Conservation (phyloP, 768 basidiomycete species). For the Tulasnella sp. region DNA sequence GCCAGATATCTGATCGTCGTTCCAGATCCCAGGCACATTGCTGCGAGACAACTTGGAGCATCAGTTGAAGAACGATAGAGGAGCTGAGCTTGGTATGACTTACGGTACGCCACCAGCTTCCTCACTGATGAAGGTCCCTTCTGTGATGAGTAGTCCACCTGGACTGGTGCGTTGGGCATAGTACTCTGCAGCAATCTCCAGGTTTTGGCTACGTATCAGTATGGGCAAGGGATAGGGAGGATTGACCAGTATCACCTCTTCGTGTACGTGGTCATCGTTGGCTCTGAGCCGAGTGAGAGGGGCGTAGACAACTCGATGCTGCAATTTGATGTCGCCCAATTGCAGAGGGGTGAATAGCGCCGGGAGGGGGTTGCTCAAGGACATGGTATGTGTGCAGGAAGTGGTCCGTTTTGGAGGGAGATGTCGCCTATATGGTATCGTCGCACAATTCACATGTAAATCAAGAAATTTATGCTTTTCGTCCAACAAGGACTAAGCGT, state of each 20-base stretch:
- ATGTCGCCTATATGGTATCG: too few relatives aligned
- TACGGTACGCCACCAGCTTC: conserved; percentile 14
- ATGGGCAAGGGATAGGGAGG: too few relatives aligned
- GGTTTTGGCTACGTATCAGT: background rate
- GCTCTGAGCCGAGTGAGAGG: conserved; percentile 42
- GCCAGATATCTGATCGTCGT: conserved; percentile 41
- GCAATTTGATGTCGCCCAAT: conserved; percentile 26
- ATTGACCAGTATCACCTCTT: background rate
- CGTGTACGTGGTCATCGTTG: conserved; percentile 21
- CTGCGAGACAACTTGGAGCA: conserved; percentile 34
- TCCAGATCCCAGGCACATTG: conserved; percentile 56
- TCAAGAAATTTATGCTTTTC: too few relatives aligned
- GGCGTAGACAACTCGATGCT: conserved; percentile 44
- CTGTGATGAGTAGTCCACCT: conserved; percentile 45
- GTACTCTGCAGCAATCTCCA: conserved; percentile 8
- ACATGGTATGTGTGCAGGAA: background rate
- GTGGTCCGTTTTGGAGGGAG: background rate
- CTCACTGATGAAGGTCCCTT: conserved; percentile 44
- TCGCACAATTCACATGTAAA: too few relatives aligned
- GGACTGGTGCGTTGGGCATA: conserved; percentile 26
- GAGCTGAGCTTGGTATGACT: background rate
- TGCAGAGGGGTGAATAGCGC: conserved; percentile 27
- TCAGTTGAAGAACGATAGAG: conserved; percentile 12
- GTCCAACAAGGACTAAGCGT: too few relatives aligned
- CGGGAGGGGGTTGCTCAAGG: background rate